A percentile compares a stretch with the other conserved stretches of the same genome.
Conservation (phyloP, 2,329 filamentous ascomycete genomes). For the Lachnellula arida region DNA sequence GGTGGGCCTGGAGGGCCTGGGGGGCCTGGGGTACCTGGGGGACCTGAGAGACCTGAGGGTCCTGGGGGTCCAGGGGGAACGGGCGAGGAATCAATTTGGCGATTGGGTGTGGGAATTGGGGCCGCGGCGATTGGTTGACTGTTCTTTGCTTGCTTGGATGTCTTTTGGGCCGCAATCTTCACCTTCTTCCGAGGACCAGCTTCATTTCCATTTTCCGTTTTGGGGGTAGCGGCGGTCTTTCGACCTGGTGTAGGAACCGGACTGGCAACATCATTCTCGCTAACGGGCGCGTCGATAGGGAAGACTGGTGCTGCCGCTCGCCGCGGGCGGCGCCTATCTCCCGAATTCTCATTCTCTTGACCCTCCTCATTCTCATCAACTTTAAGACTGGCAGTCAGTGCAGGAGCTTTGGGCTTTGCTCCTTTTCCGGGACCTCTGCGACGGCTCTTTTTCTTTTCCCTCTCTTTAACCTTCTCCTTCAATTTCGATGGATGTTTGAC, state of each 20-base stretch:
- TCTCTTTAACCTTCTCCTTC: slow-evolving; percentile 64
- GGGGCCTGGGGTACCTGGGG: too few relatives aligned
- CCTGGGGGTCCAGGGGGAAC: too few relatives aligned
- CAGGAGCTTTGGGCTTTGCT: slow-evolving; percentile 56
- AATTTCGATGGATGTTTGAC: slow-evolving; percentile 71
- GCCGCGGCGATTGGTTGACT: slow-evolving; percentile 28
- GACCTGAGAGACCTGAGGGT: too few relatives aligned
- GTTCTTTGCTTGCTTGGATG: slow-evolving; percentile 28
- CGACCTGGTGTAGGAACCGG: slow-evolving; percentile 54
- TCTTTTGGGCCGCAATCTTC: slow-evolving; percentile 29
- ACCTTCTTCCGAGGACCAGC: slow-evolving; percentile 36
- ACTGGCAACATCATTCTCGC: slow-evolving; percentile 57
- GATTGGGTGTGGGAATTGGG: slow-evolving; percentile 11
- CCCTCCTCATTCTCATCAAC: slow-evolving; percentile 38
- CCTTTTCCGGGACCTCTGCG: slow-evolving; percentile 37
- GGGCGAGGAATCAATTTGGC: slow-evolving; percentile 19
- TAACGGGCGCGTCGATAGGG: slow-evolving; percentile 56
- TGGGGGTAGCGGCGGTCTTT: slow-evolving; percentile 40
- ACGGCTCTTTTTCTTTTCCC: slow-evolving; percentile 48
- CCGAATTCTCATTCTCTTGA: slow-evolving; percentile 47
- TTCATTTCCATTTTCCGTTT: slow-evolving; percentile 36
- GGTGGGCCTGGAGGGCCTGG: slow-evolving; percentile 12
- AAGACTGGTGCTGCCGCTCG: slow-evolving; percentile 65
- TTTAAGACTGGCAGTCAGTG: slow-evolving; percentile 62
- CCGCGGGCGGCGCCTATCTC: slow-evolving; percentile 56